Conservation (phyloP, 2,329 filamentous ascomycete genomes). For the Neonectria magnoliae region DNA sequence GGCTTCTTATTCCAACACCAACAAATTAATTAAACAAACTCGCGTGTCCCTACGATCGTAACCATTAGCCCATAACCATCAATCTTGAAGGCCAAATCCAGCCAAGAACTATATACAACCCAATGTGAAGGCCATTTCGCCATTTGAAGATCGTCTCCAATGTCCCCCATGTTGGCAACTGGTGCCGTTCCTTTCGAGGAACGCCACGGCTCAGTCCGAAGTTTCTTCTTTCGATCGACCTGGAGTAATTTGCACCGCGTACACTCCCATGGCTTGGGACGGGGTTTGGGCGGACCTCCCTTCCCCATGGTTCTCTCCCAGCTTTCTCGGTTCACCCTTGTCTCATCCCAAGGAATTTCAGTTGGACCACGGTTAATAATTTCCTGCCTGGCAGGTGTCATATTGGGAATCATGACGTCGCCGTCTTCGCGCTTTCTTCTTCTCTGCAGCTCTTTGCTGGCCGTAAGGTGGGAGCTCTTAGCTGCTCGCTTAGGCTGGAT, state of each 20-base stretch:
- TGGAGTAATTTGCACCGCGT: not conserved
- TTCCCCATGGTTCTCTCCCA: not conserved
- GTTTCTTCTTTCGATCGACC: not conserved
- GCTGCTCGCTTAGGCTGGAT: slow-evolving; percentile 11
- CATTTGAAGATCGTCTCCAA: not conserved
- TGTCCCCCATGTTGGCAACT: slow-evolving; percentile 3
- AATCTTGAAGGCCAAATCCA: slow-evolving; percentile 6
- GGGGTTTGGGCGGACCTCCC: not conserved
- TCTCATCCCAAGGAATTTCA: not conserved
- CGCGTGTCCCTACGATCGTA: not conserved
- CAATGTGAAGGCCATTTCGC: too few relatives aligned
- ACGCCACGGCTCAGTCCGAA: not conserved
- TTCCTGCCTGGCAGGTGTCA: not conserved
- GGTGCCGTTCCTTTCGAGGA: not conserved
- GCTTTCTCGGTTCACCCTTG: not conserved
- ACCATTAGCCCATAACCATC: slow-evolving; percentile 2
- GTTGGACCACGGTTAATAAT: not conserved
- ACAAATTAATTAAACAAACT: not conserved
- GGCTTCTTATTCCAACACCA: not conserved
- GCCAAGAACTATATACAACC: too few relatives aligned
- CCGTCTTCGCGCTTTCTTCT: not conserved
- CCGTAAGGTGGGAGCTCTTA: not conserved
- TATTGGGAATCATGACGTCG: not conserved
- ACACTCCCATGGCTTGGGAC: slow-evolving; percentile 1
- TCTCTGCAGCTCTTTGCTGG: not conserved